These are phyloP conservation scores for Penicillium polonicum DNA, from an alignment of 2,329 filamentous ascomycete species.

Conservation along the genomic window DNA sequence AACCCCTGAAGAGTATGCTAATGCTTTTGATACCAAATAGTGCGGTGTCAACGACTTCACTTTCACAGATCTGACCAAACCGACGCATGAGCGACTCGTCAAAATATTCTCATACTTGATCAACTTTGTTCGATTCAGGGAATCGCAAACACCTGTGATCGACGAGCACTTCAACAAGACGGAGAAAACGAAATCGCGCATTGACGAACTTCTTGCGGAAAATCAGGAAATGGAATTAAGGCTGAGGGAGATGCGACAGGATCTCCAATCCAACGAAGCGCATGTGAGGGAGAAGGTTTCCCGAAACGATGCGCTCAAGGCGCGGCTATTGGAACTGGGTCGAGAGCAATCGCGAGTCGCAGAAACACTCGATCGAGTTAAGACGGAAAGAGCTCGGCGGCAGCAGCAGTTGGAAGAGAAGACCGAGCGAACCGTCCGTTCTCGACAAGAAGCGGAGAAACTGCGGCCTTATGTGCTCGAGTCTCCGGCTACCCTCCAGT, in stretches of 20 bases:
- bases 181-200: slow-evolving; percentile 79
- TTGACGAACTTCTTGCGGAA: slow-evolving; percentile 78
- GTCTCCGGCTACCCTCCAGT: slow-evolving; percentile 78
- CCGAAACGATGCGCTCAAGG: slow-evolving; percentile 84
- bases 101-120: slow-evolving; percentile 98
- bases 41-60: slow-evolving; percentile 93
- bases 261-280: slow-evolving; percentile 75
- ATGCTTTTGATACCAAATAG: slow-evolving; percentile 37
- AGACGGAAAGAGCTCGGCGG: slow-evolving; percentile 73
- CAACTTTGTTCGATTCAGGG: slow-evolving; percentile 96
- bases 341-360: slow-evolving; percentile 80
- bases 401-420: slow-evolving; percentile 58
- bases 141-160: slow-evolving; percentile 84
- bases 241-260: slow-evolving; percentile 76
- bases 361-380: slow-evolving; percentile 77
- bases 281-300: slow-evolving; percentile 80
- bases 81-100: slow-evolving; percentile 82
- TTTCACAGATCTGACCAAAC: slow-evolving; percentile 87
- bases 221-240: slow-evolving; percentile 84
- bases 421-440: slow-evolving; percentile 56
- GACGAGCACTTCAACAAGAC: slow-evolving; percentile 92
- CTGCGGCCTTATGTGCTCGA: slow-evolving; percentile 89
- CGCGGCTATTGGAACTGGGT: slow-evolving; percentile 73
- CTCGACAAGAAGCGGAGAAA: slow-evolving; percentile 83
- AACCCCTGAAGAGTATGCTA: not conserved